Evolutionary conservation across 495 filamentous ascomycete genomes (phyloP).

Genomic region (Cairneyella variabilis): DNA sequence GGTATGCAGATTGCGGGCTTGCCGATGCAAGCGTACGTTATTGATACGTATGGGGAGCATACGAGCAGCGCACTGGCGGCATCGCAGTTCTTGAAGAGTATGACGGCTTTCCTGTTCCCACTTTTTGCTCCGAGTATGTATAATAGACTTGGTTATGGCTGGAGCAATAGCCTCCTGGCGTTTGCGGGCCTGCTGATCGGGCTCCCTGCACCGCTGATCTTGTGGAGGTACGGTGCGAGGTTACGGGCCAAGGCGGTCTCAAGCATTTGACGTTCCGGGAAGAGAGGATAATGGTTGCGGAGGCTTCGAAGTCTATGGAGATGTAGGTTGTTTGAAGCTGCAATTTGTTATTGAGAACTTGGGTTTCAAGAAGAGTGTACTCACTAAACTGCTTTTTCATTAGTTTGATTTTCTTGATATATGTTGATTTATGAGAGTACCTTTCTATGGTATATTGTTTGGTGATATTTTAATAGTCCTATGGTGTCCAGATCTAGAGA

Average conservation of each 20-base stretch:
- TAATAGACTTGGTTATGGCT: conserved; percentile 64
- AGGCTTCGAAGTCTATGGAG: too few species aligned
- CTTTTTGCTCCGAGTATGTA: conserved; percentile 82
- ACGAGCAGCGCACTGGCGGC: conserved; percentile 12
- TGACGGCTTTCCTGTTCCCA: conserved; percentile 72
- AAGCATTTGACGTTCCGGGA: conserved; percentile 54
- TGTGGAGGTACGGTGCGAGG: conserved; percentile 65
- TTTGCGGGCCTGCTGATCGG: conserved; percentile 54
- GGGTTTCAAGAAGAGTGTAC: too few species aligned
- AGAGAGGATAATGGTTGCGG: too few species aligned
- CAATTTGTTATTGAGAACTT: too few species aligned
- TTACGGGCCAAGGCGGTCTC: conserved; percentile 62
- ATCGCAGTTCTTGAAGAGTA: conserved; percentile 46
- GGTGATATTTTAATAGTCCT: too few species aligned
- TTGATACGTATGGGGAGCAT: conserved; percentile 15
- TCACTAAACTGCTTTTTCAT: too few species aligned
- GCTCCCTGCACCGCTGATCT: conserved; percentile 48
- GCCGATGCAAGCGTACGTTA: conserved; percentile 39
- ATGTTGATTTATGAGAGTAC: too few species aligned
- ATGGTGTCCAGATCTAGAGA: too few species aligned
- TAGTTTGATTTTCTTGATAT: too few species aligned
- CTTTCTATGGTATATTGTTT: too few species aligned
- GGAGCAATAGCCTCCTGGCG: conserved; percentile 65
- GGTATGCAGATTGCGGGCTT: conserved; percentile 80
- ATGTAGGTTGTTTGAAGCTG: too few species aligned